phyloP scores from a whole-genome alignment of 2,329 filamentous ascomycete species.

The Pseudocercospora eumusae region DNA sequence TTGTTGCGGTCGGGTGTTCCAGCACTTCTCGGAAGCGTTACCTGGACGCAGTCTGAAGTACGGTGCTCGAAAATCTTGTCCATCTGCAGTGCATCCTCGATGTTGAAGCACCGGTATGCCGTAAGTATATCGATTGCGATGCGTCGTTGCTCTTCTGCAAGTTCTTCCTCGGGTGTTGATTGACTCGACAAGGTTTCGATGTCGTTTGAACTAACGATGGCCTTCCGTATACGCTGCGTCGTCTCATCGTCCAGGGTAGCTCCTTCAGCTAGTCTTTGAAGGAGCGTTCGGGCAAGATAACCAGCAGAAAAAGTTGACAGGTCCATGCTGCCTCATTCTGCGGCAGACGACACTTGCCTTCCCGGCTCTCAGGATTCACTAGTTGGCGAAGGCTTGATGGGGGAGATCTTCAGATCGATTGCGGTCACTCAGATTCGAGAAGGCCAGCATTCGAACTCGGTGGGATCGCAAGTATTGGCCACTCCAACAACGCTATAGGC shows the following conservation, averaged over 20 bases:
- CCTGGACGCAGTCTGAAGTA: conserved; percentile 13
- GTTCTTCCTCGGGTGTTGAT: not conserved
- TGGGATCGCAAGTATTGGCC: not conserved
- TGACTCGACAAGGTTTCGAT: not conserved
- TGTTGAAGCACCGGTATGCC: conserved; percentile 8
- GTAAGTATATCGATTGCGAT: not conserved
- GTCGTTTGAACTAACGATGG: not conserved
- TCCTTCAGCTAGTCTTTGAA: not conserved
- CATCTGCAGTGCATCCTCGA: conserved; percentile 9
- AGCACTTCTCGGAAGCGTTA: conserved; percentile 7
- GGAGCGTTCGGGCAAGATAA: not conserved
- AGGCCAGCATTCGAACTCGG: not conserved
- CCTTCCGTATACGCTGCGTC: not conserved
- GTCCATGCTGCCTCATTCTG: not conserved
- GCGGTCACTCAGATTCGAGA: not conserved
- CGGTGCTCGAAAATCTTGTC: conserved; percentile 13
- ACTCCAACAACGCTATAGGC: not conserved
- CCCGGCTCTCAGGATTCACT: not conserved
- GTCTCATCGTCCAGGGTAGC: not conserved
- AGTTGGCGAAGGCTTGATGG: not conserved
- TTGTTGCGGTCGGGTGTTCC: conserved; percentile 11
- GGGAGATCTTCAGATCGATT: not conserved
- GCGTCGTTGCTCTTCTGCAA: conserved; percentile 1
- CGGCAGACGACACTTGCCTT: not conserved
- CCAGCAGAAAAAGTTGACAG: not conserved